Base-by-base conservation (phyloP, 306 rosid species). In the Medicago lupulina region DNA sequence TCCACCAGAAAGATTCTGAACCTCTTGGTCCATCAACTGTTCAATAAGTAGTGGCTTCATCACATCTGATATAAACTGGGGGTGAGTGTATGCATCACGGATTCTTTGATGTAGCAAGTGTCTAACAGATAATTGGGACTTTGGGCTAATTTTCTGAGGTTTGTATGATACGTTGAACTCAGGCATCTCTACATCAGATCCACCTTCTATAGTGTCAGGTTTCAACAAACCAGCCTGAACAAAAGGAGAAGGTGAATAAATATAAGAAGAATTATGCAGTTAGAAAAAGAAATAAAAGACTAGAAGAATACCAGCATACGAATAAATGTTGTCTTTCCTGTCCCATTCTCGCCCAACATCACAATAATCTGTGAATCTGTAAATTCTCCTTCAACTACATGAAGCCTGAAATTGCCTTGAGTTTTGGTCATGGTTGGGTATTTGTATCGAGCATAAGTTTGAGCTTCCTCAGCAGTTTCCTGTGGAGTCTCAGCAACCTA, bases 401-500 rank as follows among this genome's bases (percentile, higher is more conserved):
- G 88, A 81, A 96, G 96, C 81, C 21, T 90, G 82, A 96, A 96
- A 79, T 86, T 86, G 70, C 99, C 99, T 76, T 90, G 96, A 77
- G 96, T 96, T 88, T 92, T 92, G 76, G 79, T 54, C 99, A 96
- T 96, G 62, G 98, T 85, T 14, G 99, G 99, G 74, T 96, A 96
- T 59, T 83, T 89, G 81, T 92, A 96, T 34, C 98, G 91, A 7
- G 99, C 99, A 88, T 96, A 96, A 34, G 97, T 64, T 74, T 89
- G 90, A 60, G 90, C 89, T 59, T 96, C 99, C 86, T 96, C 99
- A 0, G 93, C 90, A 77, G 78, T 92, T 81, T 96, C 99, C 77
- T 96, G 97, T 34, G 97, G 99, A 80, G 98, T 92, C 90, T 96
- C 99, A 55, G 98, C 99, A 82, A 92, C 99, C 98, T 96, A 79